A percentile compares a stretch with the other conserved stretches of the same genome.
Conservation (phyloP, 768 basidiomycete genomes). For the Roridomyces roridus region DNA sequence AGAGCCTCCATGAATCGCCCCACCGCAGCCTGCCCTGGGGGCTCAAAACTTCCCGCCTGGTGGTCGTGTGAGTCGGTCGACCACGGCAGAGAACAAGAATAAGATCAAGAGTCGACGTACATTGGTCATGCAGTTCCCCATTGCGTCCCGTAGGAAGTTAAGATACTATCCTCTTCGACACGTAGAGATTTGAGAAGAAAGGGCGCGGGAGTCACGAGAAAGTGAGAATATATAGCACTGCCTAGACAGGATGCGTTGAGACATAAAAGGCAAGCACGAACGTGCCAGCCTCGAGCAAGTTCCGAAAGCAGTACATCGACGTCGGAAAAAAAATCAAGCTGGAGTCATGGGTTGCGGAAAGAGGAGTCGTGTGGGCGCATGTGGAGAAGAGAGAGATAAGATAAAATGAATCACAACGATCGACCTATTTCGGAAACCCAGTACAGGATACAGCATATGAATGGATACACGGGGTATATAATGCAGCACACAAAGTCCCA, state of each 20-base stretch:
- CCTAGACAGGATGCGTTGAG: not conserved
- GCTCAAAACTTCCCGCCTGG: slow-evolving; percentile 25
- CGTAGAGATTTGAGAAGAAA: not conserved
- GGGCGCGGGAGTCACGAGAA: not conserved
- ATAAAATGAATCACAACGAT: too few relatives aligned
- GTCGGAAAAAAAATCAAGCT: too few relatives aligned
- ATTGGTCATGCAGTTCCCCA: slow-evolving; percentile 31
- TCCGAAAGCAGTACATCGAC: too few relatives aligned
- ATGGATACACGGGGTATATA: too few relatives aligned
- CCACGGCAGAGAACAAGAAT: not conserved
- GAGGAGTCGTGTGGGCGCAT: too few relatives aligned
- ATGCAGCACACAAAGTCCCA: too few relatives aligned
- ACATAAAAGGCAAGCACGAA: not conserved
- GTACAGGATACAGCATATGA: not conserved
- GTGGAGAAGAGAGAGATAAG: too few relatives aligned
- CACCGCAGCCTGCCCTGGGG: slow-evolving; percentile 20
- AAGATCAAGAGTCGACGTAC: not conserved
- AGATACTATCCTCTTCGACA: not conserved
- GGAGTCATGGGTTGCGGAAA: too few relatives aligned
- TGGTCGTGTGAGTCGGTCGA: slow-evolving; percentile 25
- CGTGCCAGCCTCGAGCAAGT: not conserved
- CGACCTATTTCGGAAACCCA: too few relatives aligned
- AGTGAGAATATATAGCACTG: not conserved
- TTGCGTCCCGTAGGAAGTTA: not conserved
- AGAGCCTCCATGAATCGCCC: not conserved